Percentiles rank a stretch among this genome's conserved stretches.
Evolutionary conservation across 805 yeast genomes (phyloP).

Genomic region (Candida easanensis): DNA sequence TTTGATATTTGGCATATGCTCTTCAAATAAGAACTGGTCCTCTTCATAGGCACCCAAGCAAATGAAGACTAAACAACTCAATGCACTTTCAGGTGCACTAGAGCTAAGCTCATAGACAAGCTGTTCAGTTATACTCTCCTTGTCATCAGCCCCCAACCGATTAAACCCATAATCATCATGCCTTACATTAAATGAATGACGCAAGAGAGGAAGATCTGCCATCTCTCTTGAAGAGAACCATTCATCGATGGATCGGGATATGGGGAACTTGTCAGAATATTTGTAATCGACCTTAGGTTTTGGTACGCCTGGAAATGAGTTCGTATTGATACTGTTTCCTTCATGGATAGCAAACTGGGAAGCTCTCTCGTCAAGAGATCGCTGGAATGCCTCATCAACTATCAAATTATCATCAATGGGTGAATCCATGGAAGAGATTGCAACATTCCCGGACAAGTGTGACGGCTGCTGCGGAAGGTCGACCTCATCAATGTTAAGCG

Average conservation of each 20-base stretch:
- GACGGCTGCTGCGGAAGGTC: slow-evolving; percentile 27
- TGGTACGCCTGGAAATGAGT: slow-evolving; percentile 29
- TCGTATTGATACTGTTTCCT: slow-evolving; percentile 11
- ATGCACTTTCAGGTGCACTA: neutral
- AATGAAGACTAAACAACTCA: slow-evolving; percentile 15
- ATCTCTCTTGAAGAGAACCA: slow-evolving; percentile 42
- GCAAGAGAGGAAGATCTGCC: slow-evolving; percentile 5
- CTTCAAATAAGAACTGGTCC: slow-evolving; percentile 10
- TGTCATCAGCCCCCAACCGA: slow-evolving; percentile 13
- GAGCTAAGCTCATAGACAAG: slow-evolving; percentile 6
- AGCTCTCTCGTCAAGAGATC: slow-evolving; percentile 34
- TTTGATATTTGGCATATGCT: slow-evolving; percentile 7
- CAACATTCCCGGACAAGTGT: slow-evolving; percentile 1
- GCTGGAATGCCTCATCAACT: slow-evolving; percentile 34
- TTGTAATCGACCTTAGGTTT: slow-evolving; percentile 45
- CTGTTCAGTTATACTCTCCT: slow-evolving; percentile 15
- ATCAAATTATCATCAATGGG: slow-evolving; percentile 28
- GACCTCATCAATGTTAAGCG: slow-evolving; percentile 44
- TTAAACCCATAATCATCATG: slow-evolving; percentile 15
- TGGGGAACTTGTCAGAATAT: slow-evolving; percentile 34
- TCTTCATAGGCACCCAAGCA: slow-evolving; percentile 16
- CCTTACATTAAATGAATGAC: slow-evolving; percentile 3
- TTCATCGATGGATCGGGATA: slow-evolving; percentile 42
- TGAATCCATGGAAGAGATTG: slow-evolving; percentile 21
- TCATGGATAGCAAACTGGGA: slow-evolving; percentile 27